A percentile compares a stretch with the other conserved stretches of the same genome.
These are phyloP conservation scores for Saccharomyces mikatae DNA, from an alignment of 805 yeast genomes.

Conservation along the genomic window DNA sequence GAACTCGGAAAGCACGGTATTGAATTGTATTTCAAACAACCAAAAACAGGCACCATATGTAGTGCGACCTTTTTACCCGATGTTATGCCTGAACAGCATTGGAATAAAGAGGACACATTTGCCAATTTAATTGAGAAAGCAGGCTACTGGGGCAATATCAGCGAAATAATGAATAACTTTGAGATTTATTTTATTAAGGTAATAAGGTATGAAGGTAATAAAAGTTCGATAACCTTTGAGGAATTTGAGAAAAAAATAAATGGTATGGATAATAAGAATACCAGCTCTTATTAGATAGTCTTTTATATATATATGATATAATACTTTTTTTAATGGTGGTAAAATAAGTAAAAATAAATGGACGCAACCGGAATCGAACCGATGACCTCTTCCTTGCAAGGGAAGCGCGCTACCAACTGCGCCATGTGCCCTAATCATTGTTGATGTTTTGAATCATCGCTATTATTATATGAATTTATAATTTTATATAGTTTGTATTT, in stretches of 20 bases:
- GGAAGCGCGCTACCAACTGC: constrained; percentile 79
- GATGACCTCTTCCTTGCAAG: constrained; percentile 72
- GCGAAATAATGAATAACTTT: constrained; percentile 29
- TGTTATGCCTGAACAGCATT: constrained; percentile 80
- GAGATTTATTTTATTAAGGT: constrained; percentile 34
- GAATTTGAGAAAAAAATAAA: constrained; percentile 30
- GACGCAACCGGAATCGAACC: constrained; percentile 77
- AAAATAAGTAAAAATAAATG: too few relatives aligned
- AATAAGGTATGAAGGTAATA: constrained; percentile 49
- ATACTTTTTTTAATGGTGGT: background rate
- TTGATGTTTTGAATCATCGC: too few relatives aligned
- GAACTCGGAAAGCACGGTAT: constrained; percentile 77
- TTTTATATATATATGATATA: background rate
- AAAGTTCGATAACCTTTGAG: constrained; percentile 35
- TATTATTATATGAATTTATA: too few relatives aligned
- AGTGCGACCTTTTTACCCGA: constrained; percentile 86
- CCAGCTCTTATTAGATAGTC: background rate
- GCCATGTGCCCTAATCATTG: constrained; percentile 55
- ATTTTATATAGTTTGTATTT: too few relatives aligned
- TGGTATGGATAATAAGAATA: background rate
- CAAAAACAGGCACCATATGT: constrained; percentile 30
- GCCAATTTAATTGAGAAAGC: constrained; percentile 67
- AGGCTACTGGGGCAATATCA: constrained; percentile 34
- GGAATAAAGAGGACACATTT: constrained; percentile 64
- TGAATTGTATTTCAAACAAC: constrained; percentile 42